Evolutionary conservation across 495 filamentous ascomycete species (phyloP), one percentile per base, ranked within the genome.

Genomic region (Penicillium paxilli): DNA sequence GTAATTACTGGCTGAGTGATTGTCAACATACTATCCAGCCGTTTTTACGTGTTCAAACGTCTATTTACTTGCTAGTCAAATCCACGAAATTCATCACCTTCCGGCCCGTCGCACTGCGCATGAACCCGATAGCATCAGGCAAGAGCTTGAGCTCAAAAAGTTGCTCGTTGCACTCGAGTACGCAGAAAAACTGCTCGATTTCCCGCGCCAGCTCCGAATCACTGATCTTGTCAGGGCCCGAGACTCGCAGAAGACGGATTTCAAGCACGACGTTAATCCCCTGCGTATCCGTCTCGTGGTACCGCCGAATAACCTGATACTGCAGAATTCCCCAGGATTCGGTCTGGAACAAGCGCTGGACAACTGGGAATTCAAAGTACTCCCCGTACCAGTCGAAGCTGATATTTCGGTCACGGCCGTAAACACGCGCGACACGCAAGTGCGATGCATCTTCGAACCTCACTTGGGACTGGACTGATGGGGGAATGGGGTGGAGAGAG

Each of bases 321-420:
- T 76, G 63, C 3, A 76, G 20, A 16, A 76, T 49, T 1, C 64
- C 58, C 10, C 40, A 67, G 37, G 35, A 37, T 16, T 64, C 53
- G 1, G 33, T 37, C 3, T 40, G 42, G 57, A 74, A 45, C 0
- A 59, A 10, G 6, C 11, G 5, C 11, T 47, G 48, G 7, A 72
- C 4, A 0, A 47, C 45, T 12, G 64, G 45, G 20, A 71, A 60
- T 5, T 75, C 67, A 24, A 68, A 55, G 28, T 75, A 71, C 12
- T 54, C 56, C 2, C 64, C 67, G 28, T 58, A 62, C 55, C 72
- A 60, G 10, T 67, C 52, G 40, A 75, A 75, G 26, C 69, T 74
- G 49, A 62, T 59, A 17, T 59, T 53, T 5, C 56, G 69, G 41
- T 75, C 64, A 17, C 71, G 72, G 1, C 72, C 72, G n/a, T 59